Base-by-base conservation (phyloP, 768 basidiomycete species). In the Lactifluus pinguis region DNA sequence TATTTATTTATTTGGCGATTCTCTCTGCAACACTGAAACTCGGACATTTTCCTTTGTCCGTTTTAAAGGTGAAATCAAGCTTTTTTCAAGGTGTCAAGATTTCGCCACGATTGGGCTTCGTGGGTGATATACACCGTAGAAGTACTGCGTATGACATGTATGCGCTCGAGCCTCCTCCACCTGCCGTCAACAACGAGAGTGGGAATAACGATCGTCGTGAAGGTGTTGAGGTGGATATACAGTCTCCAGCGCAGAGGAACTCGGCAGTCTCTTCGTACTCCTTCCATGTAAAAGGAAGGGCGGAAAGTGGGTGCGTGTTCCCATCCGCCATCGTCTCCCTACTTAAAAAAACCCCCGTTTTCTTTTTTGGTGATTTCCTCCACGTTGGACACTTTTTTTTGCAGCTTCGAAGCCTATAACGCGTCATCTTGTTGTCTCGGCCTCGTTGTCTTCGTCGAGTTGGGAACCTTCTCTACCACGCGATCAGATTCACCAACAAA, bases 221-320 rank as follows among this genome's bases (percentile, higher is more conserved):
- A 4, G 17, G 29, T 44, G 41, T 6, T 21, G n/a, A 45, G 34
- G 21, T 4, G 15, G 42, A 8, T 13, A 10, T 25, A 25, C 1
- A 17, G 30, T 19, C 9, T 10, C n/a, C 13, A 32, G 56, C 13
- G 63, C 55, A 19, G 65, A 66, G 36, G 65, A 66, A n/a, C 59
- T 66, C 53, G 19, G n/a, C 39, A 15, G 48, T 21, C 38, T 65
- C 6, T 58, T 63, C 17, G 63, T 66, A 19, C 57, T 66, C 45
- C 45, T 66, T 3, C 65, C 65, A 9, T 19, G 63, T 47, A 56
- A 60, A 21, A 42, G 50, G 36, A 66, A 65, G 30, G 54, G 57
- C 39, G 65, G 65, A 50, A 58, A 53, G 45, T 61, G 45, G 45
- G 65, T 66, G 53, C 53, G 65, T 57, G 8, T 13, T 19, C 17